Percentiles rank a stretch among this genome's conserved stretches.
phyloP scores from a whole-genome alignment of 108 stramenopile species.

The Skeletonema grethae region DNA sequence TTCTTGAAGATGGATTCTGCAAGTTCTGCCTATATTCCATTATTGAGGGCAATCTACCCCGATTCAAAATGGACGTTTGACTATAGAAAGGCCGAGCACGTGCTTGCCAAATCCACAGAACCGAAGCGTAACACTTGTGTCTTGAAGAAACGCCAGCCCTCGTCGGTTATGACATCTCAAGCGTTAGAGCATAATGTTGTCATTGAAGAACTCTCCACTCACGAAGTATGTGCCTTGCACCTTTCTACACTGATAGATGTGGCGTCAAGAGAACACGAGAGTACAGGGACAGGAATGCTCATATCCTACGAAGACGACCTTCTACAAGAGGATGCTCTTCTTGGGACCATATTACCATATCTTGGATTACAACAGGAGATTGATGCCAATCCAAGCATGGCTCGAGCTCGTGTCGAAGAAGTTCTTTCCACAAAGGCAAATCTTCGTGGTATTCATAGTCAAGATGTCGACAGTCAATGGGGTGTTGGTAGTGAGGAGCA shows the following conservation, averaged over 20 bases:
- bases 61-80: conserved; percentile 12
- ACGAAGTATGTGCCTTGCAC: conserved; percentile 13
- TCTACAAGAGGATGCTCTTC: not conserved
- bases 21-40: conserved; percentile 8
- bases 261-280: not conserved
- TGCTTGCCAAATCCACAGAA: conserved; percentile 14
- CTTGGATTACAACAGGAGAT: not conserved
- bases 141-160: not conserved
- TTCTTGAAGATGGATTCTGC: conserved; percentile 13
- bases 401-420: not conserved
- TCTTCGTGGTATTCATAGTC: not conserved
- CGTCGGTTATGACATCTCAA: not conserved
- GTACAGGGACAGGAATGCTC: not conserved
- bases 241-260: conserved; percentile 1
- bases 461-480: not conserved
- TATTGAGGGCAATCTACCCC: conserved; percentile 3
- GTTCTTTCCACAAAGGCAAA: not conserved
- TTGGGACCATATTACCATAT: not conserved
- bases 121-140: not conserved
- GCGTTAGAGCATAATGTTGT: not conserved
- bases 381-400: not conserved
- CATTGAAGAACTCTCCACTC: not conserved
- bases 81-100: conserved; percentile 6
- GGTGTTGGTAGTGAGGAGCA: not conserved
- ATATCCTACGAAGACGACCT: not conserved